Percentiles rank a stretch among this genome's conserved stretches.
These are phyloP conservation scores for Fistulinella prunicolor DNA, from an alignment of 768 basidiomycete genomes.

Conservation along the genomic window DNA sequence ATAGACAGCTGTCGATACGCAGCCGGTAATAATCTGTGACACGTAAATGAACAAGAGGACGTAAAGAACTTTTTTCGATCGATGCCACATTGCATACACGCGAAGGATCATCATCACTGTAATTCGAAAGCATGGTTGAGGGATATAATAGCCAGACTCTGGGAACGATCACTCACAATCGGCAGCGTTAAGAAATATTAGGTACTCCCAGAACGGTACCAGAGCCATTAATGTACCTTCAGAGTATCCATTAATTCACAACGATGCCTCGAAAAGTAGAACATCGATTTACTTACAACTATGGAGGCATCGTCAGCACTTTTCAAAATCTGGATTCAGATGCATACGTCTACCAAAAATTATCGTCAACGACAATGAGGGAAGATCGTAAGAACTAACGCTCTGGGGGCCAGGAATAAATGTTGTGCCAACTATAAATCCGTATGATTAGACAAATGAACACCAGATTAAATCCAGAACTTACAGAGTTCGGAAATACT, in stretches of 20 bases:
- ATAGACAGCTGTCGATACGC: not conserved
- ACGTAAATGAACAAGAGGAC: not conserved
- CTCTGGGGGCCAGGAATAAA: not conserved
- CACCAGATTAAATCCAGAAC: not conserved
- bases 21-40: not conserved
- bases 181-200: not conserved
- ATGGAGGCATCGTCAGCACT: not conserved
- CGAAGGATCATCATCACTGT: not conserved
- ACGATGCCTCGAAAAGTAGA: not conserved
- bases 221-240: not conserved
- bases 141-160: not conserved
- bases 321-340: not conserved
- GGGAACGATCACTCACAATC: not conserved
- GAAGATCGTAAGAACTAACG: not conserved
- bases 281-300: not conserved
- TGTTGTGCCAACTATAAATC: not conserved
- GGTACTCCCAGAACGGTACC: not conserved
- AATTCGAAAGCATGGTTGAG: not conserved
- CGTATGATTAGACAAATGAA: not conserved
- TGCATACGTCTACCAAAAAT: not conserved
- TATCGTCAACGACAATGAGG: not conserved
- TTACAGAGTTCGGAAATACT: not conserved
- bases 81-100: not conserved
- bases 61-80: not conserved
- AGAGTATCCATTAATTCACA: not conserved